These are phyloP conservation scores for Aphanomyces astaci DNA, from an alignment of 352 stramenopile species.

Conservation along the genomic window DNA sequence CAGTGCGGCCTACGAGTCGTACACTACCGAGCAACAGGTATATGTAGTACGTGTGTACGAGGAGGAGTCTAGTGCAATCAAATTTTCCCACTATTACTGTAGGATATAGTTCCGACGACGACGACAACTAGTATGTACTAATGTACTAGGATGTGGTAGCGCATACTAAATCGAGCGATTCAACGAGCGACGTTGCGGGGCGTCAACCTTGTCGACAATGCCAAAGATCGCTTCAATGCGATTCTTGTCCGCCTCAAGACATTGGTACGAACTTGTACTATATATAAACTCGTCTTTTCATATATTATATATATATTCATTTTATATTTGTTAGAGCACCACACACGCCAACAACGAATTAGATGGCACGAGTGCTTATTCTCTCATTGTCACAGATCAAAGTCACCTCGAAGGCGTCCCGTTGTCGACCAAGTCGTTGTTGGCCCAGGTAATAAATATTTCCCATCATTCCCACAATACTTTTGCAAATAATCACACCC, in stretches of 20 bases:
- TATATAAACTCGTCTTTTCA: too few species aligned
- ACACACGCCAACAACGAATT: constrained; percentile 97
- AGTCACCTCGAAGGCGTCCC: constrained; percentile 86
- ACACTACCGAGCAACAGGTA: constrained; percentile 54
- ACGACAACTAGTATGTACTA: too few species aligned
- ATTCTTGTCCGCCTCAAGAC: constrained; percentile 90
- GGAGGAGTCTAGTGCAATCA: too few species aligned
- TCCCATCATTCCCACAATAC: too few species aligned
- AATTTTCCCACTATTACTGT: too few species aligned
- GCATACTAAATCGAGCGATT: constrained; percentile 88
- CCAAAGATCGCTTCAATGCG: constrained; percentile 93
- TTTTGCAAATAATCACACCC: too few species aligned
- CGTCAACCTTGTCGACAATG: constrained; percentile 86
- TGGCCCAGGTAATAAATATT: constrained; percentile 81
- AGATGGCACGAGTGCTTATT: constrained; percentile 94
- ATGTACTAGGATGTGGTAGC: constrained; percentile 28
- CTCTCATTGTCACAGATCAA: constrained; percentile 82
- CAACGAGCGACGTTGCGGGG: constrained; percentile 86
- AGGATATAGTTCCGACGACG: too few species aligned
- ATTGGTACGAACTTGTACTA: too few species aligned
- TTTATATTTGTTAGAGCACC: constrained; percentile 80
- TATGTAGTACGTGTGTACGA: too few species aligned
- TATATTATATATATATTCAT: too few species aligned
- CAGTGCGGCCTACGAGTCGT: constrained; percentile 42
- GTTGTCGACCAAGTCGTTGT: constrained; percentile 83